Evolutionary conservation across 305 asterid genomes (phyloP), one percentile per base, ranked within the genome.

Genomic region (Nicotiana rustica): DNA sequence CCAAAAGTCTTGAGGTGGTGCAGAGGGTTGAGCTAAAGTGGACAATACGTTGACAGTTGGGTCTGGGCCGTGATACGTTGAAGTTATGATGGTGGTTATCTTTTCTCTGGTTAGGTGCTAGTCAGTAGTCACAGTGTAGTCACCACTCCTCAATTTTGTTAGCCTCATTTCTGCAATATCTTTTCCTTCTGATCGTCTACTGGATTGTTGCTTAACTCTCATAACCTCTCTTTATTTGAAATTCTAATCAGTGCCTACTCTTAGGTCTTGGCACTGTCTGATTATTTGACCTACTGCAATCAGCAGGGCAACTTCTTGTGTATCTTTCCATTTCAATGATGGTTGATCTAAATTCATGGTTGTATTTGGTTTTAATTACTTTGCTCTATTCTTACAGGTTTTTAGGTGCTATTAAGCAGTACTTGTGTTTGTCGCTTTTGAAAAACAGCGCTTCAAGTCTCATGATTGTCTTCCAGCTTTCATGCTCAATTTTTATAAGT

Each of bases 381-480:
- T 77, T 47, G 85, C 80, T 61, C 70, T 49, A 84, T 70, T 62
- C 78, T 77, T 85, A 86, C 98, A 95, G 99, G 85, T 95, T 97
- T 84, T 89, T 95, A 80, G 99, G 97, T 87, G 99, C 99, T 76
- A 97, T 97, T 83, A 97, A 95, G 92, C 99, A 95, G 91, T 97
- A 97, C 86, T 87, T 97, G 90, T 97, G 99, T 84, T 90, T 97
- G 83, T 97, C 99, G 52, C 90, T 97, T 82, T 87, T 97, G 92
- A 97, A 97, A 94, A 97, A 97, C 92, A 97, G 99, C 89, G 97
- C 98, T 70, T 97, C 99, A 18, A 92, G 97, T 62, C 98, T 93
- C 82, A 92, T 95, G 98, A 93, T 92, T 86, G 94, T 97, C 85
- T 97, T 95, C 93, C 99, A 97, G 95, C 99, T 97, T 84, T 97